Percentiles rank a stretch among this genome's conserved stretches.
These are phyloP conservation scores for Geotrichum carabidarum DNA, from an alignment of 1,139 yeast species.

Conservation along the genomic window DNA sequence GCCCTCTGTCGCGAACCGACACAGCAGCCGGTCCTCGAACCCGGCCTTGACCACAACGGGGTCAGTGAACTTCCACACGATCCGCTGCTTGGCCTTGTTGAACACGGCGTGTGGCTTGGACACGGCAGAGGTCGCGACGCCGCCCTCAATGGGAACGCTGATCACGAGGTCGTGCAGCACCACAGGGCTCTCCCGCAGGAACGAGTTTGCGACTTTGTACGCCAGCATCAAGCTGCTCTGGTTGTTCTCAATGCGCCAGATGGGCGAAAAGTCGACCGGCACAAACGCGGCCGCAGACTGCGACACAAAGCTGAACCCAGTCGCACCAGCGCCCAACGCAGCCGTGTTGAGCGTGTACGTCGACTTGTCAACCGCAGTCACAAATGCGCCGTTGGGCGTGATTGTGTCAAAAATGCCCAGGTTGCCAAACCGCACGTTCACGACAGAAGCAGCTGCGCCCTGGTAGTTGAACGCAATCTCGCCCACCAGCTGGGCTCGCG, in stretches of 20 bases:
- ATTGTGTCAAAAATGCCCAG: constrained; percentile 21
- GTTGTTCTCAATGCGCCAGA: constrained; percentile 81
- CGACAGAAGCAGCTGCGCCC: constrained; percentile 22
- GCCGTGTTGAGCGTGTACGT: constrained; percentile 23
- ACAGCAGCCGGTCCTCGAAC: constrained; percentile 47
- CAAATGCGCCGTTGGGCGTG: constrained; percentile 27
- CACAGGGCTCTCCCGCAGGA: constrained; percentile 42
- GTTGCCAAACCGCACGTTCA: constrained; percentile 22
- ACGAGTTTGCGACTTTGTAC: constrained; percentile 53
- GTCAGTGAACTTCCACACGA: constrained; percentile 66
- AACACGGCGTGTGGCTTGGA: constrained; percentile 89
- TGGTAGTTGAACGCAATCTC: constrained; percentile 72
- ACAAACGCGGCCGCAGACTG: constrained; percentile 37
- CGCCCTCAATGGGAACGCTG: constrained; percentile 49
- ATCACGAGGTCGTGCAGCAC: constrained; percentile 54
- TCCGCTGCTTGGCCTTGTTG: constrained; percentile 75
- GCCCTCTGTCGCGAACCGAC: constrained; percentile 39
- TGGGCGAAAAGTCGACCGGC: constrained; percentile 72
- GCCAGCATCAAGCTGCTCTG: constrained; percentile 83
- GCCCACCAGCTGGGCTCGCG: constrained; percentile 61
- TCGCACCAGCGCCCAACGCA: constrained; percentile 17
- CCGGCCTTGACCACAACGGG: constrained; percentile 62
- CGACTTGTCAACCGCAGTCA: constrained; percentile 19
- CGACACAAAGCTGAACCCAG: constrained; percentile 62
- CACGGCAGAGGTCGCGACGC: constrained; percentile 62